These are phyloP conservation scores for Penicillium capsulatum DNA, from an alignment of 2,329 filamentous ascomycete genomes.

Conservation along the genomic window DNA sequence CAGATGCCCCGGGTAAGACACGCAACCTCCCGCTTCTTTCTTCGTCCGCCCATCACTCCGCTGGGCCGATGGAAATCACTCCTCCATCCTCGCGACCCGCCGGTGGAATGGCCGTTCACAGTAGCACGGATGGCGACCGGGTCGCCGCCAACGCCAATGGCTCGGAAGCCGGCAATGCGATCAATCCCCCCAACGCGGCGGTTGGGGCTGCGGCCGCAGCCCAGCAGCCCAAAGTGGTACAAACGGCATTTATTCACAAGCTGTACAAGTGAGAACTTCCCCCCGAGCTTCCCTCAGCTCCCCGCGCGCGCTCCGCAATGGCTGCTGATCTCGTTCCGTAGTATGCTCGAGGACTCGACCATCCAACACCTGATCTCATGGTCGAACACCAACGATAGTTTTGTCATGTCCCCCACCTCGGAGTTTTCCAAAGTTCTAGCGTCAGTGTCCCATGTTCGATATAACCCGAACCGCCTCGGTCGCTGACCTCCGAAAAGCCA, in stretches of 20 bases:
- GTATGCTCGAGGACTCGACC: constrained; percentile 90
- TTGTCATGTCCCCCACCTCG: constrained; percentile 95
- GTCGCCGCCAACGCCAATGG: constrained; percentile 36
- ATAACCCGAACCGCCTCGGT: constrained; percentile 10
- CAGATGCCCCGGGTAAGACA: constrained; percentile 44
- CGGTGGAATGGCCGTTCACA: constrained; percentile 42
- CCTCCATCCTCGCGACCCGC: constrained; percentile 46
- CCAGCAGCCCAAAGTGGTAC: constrained; percentile 93
- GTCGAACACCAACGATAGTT: constrained; percentile 90
- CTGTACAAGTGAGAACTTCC: constrained; percentile 75
- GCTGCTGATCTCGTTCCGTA: constrained; percentile 38
- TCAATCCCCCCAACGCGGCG: constrained; percentile 30
- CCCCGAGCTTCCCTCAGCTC: neutral
- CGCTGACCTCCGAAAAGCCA: constrained; percentile 56
- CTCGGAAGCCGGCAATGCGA: constrained; percentile 27
- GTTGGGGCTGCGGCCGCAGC: constrained; percentile 52
- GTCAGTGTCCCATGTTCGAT: constrained; percentile 53
- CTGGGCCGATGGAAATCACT: constrained; percentile 54
- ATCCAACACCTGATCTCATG: constrained; percentile 97
- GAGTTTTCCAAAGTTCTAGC: constrained; percentile 98
- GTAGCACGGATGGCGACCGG: constrained; percentile 49
- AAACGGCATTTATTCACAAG: constrained; percentile 98
- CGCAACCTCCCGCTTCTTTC: constrained; percentile 50
- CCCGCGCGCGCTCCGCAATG: neutral
- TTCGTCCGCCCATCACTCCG: constrained; percentile 40